Percentiles rank a stretch among this genome's conserved stretches.
Evolutionary conservation across 495 filamentous ascomycete species (phyloP).

Genomic region (Penicillium ochrochloron): DNA sequence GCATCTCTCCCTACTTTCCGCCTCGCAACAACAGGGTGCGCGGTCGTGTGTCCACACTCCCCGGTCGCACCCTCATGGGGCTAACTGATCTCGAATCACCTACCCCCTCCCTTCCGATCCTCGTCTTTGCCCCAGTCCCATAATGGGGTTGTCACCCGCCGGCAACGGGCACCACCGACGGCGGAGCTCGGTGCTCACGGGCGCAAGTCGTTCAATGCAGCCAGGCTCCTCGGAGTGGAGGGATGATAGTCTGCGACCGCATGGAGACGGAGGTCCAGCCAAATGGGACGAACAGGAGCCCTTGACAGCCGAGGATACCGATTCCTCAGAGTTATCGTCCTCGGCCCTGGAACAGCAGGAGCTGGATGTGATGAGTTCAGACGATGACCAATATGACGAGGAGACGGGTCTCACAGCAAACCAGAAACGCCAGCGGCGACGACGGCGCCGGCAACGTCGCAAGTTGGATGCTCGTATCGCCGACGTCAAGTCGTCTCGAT

Average conservation of each 20-base stretch:
- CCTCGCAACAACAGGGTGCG: slow-evolving; percentile 13
- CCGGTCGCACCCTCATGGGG: slow-evolving; percentile 33
- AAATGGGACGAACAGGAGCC: slow-evolving; percentile 44
- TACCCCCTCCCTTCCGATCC: slow-evolving; percentile 19
- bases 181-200: slow-evolving; percentile 61
- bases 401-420: slow-evolving; percentile 81
- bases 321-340: slow-evolving; percentile 54
- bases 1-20: not conserved
- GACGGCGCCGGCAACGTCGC: slow-evolving; percentile 67
- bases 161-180: slow-evolving; percentile 58
- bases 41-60: slow-evolving; percentile 33
- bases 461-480: slow-evolving; percentile 76
- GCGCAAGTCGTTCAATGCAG: slow-evolving; percentile 43
- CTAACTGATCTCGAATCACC: slow-evolving; percentile 14
- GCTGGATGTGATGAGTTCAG: slow-evolving; percentile 60
- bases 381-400: slow-evolving; percentile 85
- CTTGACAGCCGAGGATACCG: slow-evolving; percentile 45
- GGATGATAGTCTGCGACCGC: slow-evolving; percentile 42
- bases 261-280: slow-evolving; percentile 38
- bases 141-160: slow-evolving; percentile 40
- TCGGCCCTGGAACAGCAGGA: slow-evolving; percentile 59
- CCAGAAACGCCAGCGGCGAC: slow-evolving; percentile 68
- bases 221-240: slow-evolving; percentile 51
- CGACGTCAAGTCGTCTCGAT: slow-evolving; percentile 50
- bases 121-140: slow-evolving; percentile 22